Conservation (phyloP, 306 rosid genomes). For the Inga laurina region DNA sequence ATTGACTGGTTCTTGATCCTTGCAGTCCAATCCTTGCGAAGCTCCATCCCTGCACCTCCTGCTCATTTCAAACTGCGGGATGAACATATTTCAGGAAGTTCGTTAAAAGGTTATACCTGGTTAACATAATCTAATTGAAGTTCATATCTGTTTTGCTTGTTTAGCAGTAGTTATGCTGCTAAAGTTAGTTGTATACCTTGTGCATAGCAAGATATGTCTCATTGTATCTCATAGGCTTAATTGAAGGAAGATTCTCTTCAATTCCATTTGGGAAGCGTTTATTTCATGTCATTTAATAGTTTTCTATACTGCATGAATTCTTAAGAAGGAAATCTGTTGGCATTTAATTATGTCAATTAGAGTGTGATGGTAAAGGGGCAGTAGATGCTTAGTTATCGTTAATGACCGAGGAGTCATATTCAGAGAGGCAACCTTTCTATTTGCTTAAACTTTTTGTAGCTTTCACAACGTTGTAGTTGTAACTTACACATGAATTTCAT, state of each 20-base stretch:
- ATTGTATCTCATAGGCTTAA: not conserved
- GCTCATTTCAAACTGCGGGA: slow-evolving; percentile 87
- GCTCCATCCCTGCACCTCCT: slow-evolving; percentile 96
- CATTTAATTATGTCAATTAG: slow-evolving; percentile 16
- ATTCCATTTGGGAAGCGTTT: not conserved
- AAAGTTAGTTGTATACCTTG: slow-evolving; percentile 19
- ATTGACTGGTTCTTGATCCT: slow-evolving; percentile 33
- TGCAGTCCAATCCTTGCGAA: slow-evolving; percentile 81
- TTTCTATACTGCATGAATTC: not conserved
- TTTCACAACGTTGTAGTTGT: slow-evolving; percentile 31
- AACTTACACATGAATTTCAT: slow-evolving; percentile 23
- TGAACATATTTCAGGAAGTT: slow-evolving; percentile 92
- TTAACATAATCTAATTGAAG: slow-evolving; percentile 11
- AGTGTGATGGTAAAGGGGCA: not conserved
- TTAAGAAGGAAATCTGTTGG: slow-evolving; percentile 14
- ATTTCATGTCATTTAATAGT: not conserved
- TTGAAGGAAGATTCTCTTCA: not conserved
- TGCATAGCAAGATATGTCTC: not conserved
- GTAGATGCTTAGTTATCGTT: slow-evolving; percentile 13
- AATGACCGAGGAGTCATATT: not conserved
- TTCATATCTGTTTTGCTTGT: slow-evolving; percentile 10
- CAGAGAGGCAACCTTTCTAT: not conserved
- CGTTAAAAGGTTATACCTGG: slow-evolving; percentile 74
- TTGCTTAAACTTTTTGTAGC: slow-evolving; percentile 15
- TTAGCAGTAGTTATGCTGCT: slow-evolving; percentile 17